Conservation (phyloP, 2,329 filamentous ascomycete species). For the Epichloe gansuensis region DNA sequence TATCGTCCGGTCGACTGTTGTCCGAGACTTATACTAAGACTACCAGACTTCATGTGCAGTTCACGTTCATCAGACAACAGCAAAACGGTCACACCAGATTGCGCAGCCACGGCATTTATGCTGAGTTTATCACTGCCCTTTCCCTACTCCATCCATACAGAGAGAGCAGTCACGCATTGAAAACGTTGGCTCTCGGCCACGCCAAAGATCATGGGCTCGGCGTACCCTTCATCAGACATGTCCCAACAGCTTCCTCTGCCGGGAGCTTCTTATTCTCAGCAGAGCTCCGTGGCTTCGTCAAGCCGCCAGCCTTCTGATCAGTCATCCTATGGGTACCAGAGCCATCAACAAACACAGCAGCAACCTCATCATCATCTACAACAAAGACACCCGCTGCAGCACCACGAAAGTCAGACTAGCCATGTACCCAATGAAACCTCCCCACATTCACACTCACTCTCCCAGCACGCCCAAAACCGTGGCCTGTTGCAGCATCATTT, state of each 20-base stretch:
- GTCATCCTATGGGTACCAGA: constrained; percentile 5
- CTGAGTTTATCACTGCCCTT: not conserved
- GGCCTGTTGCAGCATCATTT: constrained; percentile 8
- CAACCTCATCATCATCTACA: constrained; percentile 2
- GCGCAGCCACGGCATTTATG: not conserved
- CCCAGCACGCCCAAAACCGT: constrained; percentile 4
- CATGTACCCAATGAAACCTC: not conserved
- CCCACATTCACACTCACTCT: constrained; percentile 12
- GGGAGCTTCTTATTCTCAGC: constrained; percentile 14
- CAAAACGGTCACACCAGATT: not conserved
- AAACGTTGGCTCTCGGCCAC: not conserved
- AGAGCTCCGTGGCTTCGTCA: constrained; percentile 13
- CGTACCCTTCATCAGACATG: constrained; percentile 18
- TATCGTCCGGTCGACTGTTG: not conserved
- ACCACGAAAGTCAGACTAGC: constrained; percentile 7
- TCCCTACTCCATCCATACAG: not conserved
- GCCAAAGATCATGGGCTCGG: constrained; percentile 17
- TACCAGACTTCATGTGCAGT: too few species aligned
- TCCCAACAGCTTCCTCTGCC: constrained; percentile 19
- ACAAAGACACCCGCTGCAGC: constrained; percentile 10
- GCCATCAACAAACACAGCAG: constrained; percentile 6
- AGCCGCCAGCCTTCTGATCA: constrained; percentile 6
- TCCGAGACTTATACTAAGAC: too few species aligned
- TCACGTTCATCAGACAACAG: not conserved
- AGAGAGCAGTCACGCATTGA: not conserved